These are phyloP conservation scores for Flaveria bidentis DNA, from an alignment of 129 eudicot genomes.

Conservation along the genomic window DNA sequence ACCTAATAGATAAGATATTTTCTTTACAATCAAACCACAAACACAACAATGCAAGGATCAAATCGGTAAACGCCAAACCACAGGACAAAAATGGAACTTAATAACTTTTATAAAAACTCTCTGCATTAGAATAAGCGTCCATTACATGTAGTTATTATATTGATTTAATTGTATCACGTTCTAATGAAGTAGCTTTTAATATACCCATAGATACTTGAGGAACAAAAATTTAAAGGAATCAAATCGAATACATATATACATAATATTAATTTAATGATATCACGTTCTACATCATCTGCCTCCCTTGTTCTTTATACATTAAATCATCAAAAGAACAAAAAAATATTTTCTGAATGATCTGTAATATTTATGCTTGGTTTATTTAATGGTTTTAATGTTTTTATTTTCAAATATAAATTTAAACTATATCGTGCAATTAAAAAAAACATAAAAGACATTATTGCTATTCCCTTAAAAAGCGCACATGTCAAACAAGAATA, in stretches of 20 bases:
- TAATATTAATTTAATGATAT: neutral
- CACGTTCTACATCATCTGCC: conserved; percentile 22
- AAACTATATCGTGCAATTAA: neutral
- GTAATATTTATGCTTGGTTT: neutral
- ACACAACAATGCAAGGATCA: no score
- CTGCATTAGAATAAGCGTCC: no score
- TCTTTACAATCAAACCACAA: no score
- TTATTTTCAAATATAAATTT: neutral
- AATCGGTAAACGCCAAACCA: no score
- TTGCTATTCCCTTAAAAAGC: neutral
- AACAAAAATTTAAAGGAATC: conserved; percentile 8
- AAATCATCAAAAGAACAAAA: no score
- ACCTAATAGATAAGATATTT: no score
- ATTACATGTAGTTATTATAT: no score
- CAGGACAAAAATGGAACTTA: no score
- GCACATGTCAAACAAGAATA: neutral
- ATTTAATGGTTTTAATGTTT: neutral
- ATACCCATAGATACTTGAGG: neutral
- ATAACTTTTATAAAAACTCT: no score
- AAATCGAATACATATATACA: neutral
- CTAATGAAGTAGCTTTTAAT: neutral
- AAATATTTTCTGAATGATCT: neutral
- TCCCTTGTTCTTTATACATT: conserved; percentile 12
- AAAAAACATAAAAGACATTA: neutral
- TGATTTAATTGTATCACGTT: neutral